Percentiles rank a stretch among this genome's conserved stretches.
Evolutionary conservation across 208 protist species (phyloP).

Genomic region (Tritrichomonas musculus): DNA sequence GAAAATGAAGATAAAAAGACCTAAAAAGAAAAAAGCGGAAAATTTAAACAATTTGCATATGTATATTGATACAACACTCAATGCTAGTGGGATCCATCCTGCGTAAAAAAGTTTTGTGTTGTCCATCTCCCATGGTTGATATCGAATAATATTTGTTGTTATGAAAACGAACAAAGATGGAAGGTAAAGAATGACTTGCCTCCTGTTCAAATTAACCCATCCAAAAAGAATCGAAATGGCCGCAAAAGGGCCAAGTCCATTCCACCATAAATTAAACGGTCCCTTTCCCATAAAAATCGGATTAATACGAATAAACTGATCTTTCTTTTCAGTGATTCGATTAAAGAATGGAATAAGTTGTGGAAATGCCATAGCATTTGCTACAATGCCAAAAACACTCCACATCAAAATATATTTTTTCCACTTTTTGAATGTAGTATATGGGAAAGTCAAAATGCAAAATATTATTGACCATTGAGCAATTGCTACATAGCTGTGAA

Average conservation of each 20-base stretch:
- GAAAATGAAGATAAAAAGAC: neutral
- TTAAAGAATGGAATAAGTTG: neutral
- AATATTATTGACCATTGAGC: neutral
- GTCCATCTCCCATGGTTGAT: neutral
- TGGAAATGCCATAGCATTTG: neutral
- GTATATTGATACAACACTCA: neutral
- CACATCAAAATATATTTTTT: neutral
- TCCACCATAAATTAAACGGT: neutral
- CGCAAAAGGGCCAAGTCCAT: neutral
- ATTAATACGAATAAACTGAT: neutral
- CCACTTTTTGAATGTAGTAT: neutral
- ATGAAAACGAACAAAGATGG: neutral
- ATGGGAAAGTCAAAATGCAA: neutral
- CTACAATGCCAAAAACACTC: neutral
- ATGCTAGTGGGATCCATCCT: neutral
- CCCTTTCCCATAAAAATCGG: neutral
- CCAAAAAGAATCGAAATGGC: neutral
- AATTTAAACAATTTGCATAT: neutral
- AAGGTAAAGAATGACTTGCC: neutral
- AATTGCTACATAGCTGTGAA: neutral
- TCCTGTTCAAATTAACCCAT: neutral
- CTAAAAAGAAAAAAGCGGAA: neutral
- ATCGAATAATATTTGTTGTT: neutral
- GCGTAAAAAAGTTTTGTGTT: slow-evolving; percentile 21
- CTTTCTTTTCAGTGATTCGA: neutral